Conservation (phyloP, 345 rosid species). For the Sapria himalayana region DNA sequence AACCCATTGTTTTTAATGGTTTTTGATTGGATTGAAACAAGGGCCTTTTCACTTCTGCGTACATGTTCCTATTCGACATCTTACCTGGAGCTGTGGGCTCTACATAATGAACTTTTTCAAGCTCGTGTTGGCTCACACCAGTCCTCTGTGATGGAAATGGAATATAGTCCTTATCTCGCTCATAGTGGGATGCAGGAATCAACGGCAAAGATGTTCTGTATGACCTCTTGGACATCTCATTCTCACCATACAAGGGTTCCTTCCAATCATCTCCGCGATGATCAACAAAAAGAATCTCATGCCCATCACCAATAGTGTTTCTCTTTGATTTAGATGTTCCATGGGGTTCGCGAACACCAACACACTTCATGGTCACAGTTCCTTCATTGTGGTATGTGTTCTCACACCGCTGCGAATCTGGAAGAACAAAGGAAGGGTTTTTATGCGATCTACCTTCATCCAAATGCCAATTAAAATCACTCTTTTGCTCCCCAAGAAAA, state of each 20-base stretch:
- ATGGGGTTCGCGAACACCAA: too few relatives aligned
- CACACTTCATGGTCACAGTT: too few relatives aligned
- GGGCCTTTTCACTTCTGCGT: constrained; percentile 17
- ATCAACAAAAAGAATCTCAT: too few relatives aligned
- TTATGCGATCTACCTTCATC: constrained; percentile 14
- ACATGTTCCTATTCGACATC: constrained; percentile 9
- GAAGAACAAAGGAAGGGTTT: constrained; percentile 12
- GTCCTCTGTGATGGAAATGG: constrained; percentile 8
- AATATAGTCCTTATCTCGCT: constrained; percentile 12
- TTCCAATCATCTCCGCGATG: too few relatives aligned
- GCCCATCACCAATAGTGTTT: too few relatives aligned
- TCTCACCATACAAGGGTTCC: constrained; percentile 17
- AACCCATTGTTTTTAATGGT: constrained; percentile 10
- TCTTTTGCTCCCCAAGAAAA: constrained; percentile 9
- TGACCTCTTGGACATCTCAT: constrained; percentile 13
- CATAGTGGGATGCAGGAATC: constrained; percentile 17
- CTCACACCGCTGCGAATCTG: constrained; percentile 9
- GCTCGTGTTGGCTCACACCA: constrained; percentile 13
- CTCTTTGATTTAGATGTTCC: too few relatives aligned
- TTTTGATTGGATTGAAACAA: constrained; percentile 16
- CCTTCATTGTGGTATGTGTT: constrained; percentile 13
- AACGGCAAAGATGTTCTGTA: constrained; percentile 11
- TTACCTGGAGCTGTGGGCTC: constrained; percentile 17
- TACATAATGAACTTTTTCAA: constrained; percentile 15
- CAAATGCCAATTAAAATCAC: constrained; percentile 14